Evolutionary conservation across 148 eudicot genomes (phyloP).

Genomic region (Chenopodium suecicum): DNA sequence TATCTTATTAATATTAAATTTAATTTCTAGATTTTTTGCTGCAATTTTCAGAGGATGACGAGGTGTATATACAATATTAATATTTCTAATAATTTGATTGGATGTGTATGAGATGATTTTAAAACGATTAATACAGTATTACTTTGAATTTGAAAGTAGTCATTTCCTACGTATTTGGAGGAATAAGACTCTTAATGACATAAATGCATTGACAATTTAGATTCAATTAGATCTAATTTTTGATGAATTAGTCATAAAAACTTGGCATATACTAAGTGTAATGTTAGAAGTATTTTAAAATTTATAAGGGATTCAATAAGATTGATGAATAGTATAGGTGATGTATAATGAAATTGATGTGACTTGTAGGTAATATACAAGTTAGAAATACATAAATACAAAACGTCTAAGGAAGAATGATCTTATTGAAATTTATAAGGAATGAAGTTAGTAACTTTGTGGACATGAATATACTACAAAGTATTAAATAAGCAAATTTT

Average conservation of each 20-base stretch:
- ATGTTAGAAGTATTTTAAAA: too few species aligned
- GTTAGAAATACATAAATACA: not conserved
- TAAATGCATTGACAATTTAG: not conserved
- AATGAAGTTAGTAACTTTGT: too few species aligned
- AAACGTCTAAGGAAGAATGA: not conserved
- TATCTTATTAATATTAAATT: too few species aligned
- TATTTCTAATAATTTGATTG: not conserved
- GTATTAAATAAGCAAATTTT: too few species aligned
- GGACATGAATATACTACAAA: too few species aligned
- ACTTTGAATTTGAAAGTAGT: not conserved
- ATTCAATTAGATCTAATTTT: not conserved
- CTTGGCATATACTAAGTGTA: not conserved
- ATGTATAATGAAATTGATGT: not conserved
- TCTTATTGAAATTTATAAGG: not conserved
- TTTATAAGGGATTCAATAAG: not conserved
- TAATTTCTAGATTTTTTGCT: not conserved
- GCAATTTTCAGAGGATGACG: not conserved
- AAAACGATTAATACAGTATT: not conserved
- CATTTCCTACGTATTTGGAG: conserved; percentile 11
- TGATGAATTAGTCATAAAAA: not conserved
- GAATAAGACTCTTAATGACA: not conserved
- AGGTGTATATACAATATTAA: not conserved
- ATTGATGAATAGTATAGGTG: not conserved
- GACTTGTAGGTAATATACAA: not conserved
- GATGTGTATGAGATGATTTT: not conserved